Conservation (phyloP, 345 rosid species). For the Euclidium syriacum region DNA sequence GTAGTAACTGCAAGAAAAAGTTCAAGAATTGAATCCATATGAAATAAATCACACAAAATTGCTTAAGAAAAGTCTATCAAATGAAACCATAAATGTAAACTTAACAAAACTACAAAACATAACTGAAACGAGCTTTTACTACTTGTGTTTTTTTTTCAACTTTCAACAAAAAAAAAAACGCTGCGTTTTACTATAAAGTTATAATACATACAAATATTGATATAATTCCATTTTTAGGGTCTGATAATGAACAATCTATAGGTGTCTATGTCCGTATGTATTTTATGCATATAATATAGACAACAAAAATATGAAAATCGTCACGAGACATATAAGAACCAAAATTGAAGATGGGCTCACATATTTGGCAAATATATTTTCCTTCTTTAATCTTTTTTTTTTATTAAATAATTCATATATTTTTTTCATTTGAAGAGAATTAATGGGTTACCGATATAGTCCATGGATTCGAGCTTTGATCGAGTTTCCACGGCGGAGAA, state of each 20-base stretch:
- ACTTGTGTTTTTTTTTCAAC: slow-evolving; percentile 1
- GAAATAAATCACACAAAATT: too few species aligned
- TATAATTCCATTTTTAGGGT: neutral
- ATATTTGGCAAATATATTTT: neutral
- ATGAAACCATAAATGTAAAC: slow-evolving; percentile 15
- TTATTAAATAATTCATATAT: neutral
- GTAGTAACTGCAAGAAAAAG: slow-evolving; percentile 58
- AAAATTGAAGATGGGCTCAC: too few species aligned
- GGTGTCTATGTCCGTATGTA: neutral
- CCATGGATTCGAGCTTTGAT: slow-evolving; percentile 81
- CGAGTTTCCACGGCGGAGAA: slow-evolving; percentile 56
- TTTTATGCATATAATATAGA: too few species aligned
- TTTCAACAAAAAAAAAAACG: neutral
- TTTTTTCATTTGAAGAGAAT: slow-evolving; percentile 7
- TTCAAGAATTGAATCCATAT: too few species aligned
- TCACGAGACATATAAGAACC: slow-evolving; percentile 23
- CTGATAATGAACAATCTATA: neutral
- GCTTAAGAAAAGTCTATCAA: too few species aligned
- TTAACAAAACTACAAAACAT: slow-evolving; percentile 20
- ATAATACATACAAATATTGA: neutral
- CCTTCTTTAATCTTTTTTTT: too few species aligned
- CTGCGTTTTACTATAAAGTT: neutral
- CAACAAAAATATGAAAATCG: neutral
- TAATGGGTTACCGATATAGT: slow-evolving; percentile 68
- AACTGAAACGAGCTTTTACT: neutral